Conservation (phyloP, 2,329 filamentous ascomycete genomes). For the Sporothrix variecibatus region DNA sequence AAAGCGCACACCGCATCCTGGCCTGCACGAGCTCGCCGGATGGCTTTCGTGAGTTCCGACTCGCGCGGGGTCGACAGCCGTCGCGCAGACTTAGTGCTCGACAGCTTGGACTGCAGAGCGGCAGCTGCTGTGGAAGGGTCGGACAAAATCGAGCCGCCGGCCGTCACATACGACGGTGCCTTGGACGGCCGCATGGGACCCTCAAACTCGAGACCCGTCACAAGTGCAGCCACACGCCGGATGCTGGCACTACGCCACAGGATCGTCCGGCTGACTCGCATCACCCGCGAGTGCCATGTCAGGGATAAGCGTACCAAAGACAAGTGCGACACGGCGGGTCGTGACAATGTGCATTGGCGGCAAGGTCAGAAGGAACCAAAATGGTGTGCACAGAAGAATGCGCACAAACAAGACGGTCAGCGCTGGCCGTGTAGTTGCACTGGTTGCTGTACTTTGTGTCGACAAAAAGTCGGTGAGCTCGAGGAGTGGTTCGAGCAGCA, state of each 20-base stretch:
- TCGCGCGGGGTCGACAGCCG: constrained; percentile 42
- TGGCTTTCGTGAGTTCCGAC: constrained; percentile 51
- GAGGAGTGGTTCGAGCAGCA: constrained; percentile 84
- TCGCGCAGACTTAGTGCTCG: constrained; percentile 35
- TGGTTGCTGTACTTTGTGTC: constrained; percentile 85
- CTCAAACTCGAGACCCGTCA: constrained; percentile 80
- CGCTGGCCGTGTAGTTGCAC: constrained; percentile 85
- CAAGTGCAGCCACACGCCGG: constrained; percentile 65
- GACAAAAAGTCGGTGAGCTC: constrained; percentile 91
- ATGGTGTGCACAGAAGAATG: constrained; percentile 80
- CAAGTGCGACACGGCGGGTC: constrained; percentile 78
- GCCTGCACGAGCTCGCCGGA: constrained; percentile 40
- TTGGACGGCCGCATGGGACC: constrained; percentile 43
- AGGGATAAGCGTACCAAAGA: constrained; percentile 80
- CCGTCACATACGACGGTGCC: constrained; percentile 33
- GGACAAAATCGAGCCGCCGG: constrained; percentile 33
- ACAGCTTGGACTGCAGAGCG: constrained; percentile 29
- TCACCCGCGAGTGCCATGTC: constrained; percentile 89
- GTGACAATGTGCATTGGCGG: constrained; percentile 85
- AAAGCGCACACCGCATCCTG: constrained; percentile 83
- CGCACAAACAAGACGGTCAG: constrained; percentile 87
- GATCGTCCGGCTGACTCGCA: constrained; percentile 79
- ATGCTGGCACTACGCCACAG: constrained; percentile 85
- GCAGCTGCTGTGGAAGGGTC: constrained; percentile 31
- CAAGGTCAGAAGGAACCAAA: constrained; percentile 79